Percentiles rank a stretch among this genome's conserved stretches.
Evolutionary conservation across 495 filamentous ascomycete genomes (phyloP).

Genomic region (Parachaetomium inaequale): DNA sequence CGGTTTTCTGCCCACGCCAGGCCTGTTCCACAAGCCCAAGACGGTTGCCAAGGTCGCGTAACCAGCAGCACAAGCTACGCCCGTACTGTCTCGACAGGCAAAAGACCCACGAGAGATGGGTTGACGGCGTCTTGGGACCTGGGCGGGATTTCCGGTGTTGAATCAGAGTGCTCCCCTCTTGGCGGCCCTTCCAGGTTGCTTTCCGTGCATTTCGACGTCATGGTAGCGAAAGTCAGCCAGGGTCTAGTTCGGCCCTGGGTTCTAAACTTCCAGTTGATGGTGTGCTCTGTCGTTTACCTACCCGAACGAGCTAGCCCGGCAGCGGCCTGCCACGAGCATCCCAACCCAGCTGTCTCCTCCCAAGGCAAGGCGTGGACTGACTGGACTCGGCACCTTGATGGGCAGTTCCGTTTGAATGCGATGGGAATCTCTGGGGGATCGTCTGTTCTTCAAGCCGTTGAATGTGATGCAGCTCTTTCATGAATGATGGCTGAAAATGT

Average conservation of each 20-base stretch:
- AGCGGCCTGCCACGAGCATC: neutral
- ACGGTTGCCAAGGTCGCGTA: conserved; percentile 15
- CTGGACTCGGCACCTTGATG: no score
- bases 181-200: neutral
- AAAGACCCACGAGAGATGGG: neutral
- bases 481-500: no score
- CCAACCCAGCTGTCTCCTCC: no score
- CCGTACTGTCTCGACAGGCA: conserved; percentile 19
- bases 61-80: conserved; percentile 16
- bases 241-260: neutral
- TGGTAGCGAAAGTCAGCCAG: neutral
- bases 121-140: neutral
- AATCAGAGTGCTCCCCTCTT: neutral
- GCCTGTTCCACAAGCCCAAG: conserved; percentile 10
- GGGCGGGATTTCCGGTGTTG: neutral
- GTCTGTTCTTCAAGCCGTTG: no score
- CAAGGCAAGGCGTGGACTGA: no score
- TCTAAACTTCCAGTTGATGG: neutral
- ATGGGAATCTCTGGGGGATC: no score
- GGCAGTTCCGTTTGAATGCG: no score
- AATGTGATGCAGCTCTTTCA: no score
- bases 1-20: no score
- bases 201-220: neutral
- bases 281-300: neutral
- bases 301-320: neutral